Evolutionary conservation across 176 grass and related monocot species (phyloP), one percentile per base, ranked within the genome.

Genomic region (Lolium rigidum): DNA sequence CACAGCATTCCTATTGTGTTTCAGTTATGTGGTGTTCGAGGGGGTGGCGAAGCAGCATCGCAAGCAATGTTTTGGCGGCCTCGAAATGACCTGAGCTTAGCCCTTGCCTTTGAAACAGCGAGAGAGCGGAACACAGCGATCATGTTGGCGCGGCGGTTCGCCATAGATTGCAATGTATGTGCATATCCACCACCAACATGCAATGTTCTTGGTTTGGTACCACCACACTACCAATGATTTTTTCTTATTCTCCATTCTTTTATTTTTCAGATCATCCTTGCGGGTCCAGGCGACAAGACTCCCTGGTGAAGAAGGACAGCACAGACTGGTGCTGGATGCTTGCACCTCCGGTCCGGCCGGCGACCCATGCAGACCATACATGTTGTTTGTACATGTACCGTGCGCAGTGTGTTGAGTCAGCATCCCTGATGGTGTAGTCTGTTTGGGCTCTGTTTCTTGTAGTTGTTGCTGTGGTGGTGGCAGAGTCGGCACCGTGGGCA

Each of bases 101-200:
- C 83, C 7, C 58, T 97, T 37, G 94, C 90, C 70, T 97, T 97
- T 0, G 90, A 97, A 84, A 92, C 90, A 13, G 65, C 82, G 0
- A 90, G 94, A 73, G 94, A 97, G 50, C 86, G 94, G 26, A 97
- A 97, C 84, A 79, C 90, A 0, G 92, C 90, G 1, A 94, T 97
- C 88, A 97, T 92, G 92, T 86, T 97, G 48, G 92, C 92, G 6
- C 88, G 94, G 25, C 90, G 92, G 20, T 97, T 94, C 38, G 94
- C 94, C 14, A 84, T 94, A 63, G 92, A 97, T 70, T 97, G 94
- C 85, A 97, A 97, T 90, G 94, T 97, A 90, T 13, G 86, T 76
- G 6, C 11, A 2, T 14, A 4, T 6, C 38, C 20, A 83, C 12
- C 9, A 22, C 2, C 28, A 21, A 41, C 7, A 14, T 58, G 55